Evolutionary conservation across 805 yeast genomes (phyloP).

Genomic region (Starmera pachycereana): DNA sequence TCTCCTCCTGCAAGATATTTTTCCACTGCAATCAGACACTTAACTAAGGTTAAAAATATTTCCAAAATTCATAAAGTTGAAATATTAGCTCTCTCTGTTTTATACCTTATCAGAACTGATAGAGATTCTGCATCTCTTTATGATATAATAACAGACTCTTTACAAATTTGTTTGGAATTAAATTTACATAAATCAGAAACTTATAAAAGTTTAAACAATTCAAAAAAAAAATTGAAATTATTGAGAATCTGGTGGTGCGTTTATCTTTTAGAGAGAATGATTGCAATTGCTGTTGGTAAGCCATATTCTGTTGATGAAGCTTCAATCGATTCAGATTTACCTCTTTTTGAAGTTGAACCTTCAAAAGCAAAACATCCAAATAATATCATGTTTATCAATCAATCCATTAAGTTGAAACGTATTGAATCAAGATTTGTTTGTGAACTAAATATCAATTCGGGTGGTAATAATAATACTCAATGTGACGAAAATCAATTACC

Average conservation of each 20-base stretch:
- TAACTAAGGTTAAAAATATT: constrained; percentile 33
- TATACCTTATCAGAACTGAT: constrained; percentile 51
- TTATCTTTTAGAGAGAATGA: constrained; percentile 50
- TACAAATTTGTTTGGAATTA: constrained; percentile 31
- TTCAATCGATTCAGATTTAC: constrained; percentile 36
- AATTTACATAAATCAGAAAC: constrained; percentile 26
- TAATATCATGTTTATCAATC: constrained; percentile 35
- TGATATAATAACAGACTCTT: constrained; percentile 42
- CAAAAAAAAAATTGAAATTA: constrained; percentile 25
- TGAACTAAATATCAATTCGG: constrained; percentile 31
- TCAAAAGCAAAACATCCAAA: constrained; percentile 20
- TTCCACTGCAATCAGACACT: constrained; percentile 48
- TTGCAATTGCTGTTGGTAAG: constrained; percentile 51
- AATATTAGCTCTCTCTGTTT: constrained; percentile 38
- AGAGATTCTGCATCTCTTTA: constrained; percentile 45
- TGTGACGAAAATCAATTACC: constrained; percentile 32
- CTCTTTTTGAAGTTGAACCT: constrained; percentile 38
- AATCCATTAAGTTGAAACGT: constrained; percentile 44
- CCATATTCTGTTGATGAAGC: constrained; percentile 43
- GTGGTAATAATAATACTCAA: constrained; percentile 9
- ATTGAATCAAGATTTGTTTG: constrained; percentile 53
- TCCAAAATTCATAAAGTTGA: constrained; percentile 39
- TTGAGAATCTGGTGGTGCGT: constrained; percentile 57
- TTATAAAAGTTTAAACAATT: constrained; percentile 18
- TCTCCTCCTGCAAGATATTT: constrained; percentile 46